A percentile compares a stretch with the other conserved stretches of the same genome.
Evolutionary conservation across 768 basidiomycete genomes (phyloP).

Genomic region (Leccinellum luteum): DNA sequence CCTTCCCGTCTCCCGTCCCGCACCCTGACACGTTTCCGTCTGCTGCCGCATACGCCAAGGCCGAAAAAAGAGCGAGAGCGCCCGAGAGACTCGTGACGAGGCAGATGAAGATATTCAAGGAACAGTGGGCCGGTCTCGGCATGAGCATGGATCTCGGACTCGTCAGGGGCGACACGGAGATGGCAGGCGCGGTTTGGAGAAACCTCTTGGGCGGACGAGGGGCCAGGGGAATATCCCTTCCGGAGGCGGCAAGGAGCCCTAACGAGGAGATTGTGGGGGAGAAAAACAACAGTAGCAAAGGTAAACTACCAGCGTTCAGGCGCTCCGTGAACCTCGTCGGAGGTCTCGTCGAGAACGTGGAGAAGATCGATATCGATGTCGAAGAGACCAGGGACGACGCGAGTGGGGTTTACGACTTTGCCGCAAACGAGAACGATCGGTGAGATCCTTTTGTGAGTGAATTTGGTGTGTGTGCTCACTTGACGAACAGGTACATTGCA

Average conservation of each 20-base stretch:
- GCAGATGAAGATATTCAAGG: slow-evolving; percentile 90
- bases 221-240: slow-evolving; percentile 60
- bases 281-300: background rate
- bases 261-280: background rate
- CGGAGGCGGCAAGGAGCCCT: slow-evolving; percentile 5
- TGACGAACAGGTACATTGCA: slow-evolving; percentile 60
- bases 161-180: slow-evolving; percentile 70
- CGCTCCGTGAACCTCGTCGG: slow-evolving; percentile 71
- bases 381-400: slow-evolving; percentile 64
- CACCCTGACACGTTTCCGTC: slow-evolving; percentile 28
- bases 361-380: slow-evolving; percentile 53
- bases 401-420: slow-evolving; percentile 72
- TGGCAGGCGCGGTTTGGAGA: slow-evolving; percentile 89
- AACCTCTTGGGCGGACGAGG: slow-evolving; percentile 87
- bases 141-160: slow-evolving; percentile 79
- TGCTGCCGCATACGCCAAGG: slow-evolving; percentile 25
- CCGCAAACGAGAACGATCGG: slow-evolving; percentile 44
- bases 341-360: slow-evolving; percentile 57
- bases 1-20: slow-evolving; percentile 25
- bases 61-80: slow-evolving; percentile 42
- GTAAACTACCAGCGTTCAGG: slow-evolving; percentile 38
- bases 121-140: slow-evolving; percentile 85
- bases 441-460: slow-evolving; percentile 6
- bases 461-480: background rate
- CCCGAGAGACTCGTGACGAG: slow-evolving; percentile 78